Evolutionary conservation across 2,329 filamentous ascomycete genomes (phyloP).

Genomic region (Exophiala dermatitidis): DNA sequence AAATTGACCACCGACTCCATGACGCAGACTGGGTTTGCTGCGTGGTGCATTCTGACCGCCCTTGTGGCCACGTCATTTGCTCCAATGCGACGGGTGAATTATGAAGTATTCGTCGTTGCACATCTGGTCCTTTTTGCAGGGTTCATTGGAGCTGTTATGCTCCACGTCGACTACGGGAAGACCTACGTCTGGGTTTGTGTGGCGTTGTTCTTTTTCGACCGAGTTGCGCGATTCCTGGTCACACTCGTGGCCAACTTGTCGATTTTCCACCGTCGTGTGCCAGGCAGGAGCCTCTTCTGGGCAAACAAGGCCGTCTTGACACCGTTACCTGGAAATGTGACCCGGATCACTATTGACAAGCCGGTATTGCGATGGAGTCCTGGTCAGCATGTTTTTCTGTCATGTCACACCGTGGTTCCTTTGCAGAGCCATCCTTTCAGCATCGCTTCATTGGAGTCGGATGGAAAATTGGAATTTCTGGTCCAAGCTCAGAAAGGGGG

Average conservation of each 20-base stretch:
- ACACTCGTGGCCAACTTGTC: conserved; percentile 15
- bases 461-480: conserved; percentile 51
- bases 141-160: conserved; percentile 40
- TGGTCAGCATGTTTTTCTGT: conserved; percentile 58
- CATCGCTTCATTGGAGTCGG: conserved; percentile 50
- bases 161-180: conserved; percentile 20
- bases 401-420: conserved; percentile 50
- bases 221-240: conserved; percentile 10
- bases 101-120: conserved; percentile 50
- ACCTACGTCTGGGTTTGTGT: conserved; percentile 20
- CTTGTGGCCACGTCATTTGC: conserved; percentile 46
- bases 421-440: conserved; percentile 60
- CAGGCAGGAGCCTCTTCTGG: conserved; percentile 31
- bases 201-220: conserved; percentile 21
- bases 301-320: conserved; percentile 41
- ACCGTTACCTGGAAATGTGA: conserved; percentile 49
- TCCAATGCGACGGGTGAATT: conserved; percentile 44
- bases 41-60: conserved; percentile 47
- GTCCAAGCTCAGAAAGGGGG: conserved; percentile 43
- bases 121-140: conserved; percentile 47
- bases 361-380: conserved; percentile 53
- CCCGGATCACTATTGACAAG: conserved; percentile 49
- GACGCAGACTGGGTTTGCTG: conserved; percentile 46
- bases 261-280: conserved; percentile 7
- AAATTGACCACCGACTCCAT: conserved; percentile 45